Evolutionary conservation across 345 rosid species (phyloP), one percentile per base, ranked within the genome.

Genomic region (Crucihimalaya himalaica): DNA sequence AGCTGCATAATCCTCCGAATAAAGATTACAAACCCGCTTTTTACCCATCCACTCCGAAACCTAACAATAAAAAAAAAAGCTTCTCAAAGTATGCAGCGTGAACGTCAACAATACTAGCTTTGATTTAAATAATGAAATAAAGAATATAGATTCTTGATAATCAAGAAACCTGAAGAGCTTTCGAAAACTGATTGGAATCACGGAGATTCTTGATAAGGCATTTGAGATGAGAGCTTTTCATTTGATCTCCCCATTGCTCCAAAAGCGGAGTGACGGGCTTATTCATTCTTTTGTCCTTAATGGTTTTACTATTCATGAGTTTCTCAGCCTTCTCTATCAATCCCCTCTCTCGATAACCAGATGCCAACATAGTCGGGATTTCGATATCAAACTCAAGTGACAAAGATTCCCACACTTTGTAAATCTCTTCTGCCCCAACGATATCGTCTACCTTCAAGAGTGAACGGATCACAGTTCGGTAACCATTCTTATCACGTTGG

Each of bases 91-190:
- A 39, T 5, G 32, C 32, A 29, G 6, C 8, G 32, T 29, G 32
- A 34, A 8, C 39, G 12, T 34, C 39, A 34, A 34, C 3, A 34
- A 34, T 34, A 13, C 20, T 29, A 29, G 32, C n/a, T 29, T 29
- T 29, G 32, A 29, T 29, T 29, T 29, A 29, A 29, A 29, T 29
- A 29, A 5, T 29, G 8, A 29, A 29, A 29, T 29, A 29, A 29
- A 29, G 32, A n/a, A n/a, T n/a, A n/a, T n/a, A n/a, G n/a, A n/a
- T n/a, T n/a, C n/a, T n/a, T 29, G 5, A 6, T 57, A 37, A 27
- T 7, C n/a, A 46, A 63, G 16, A 16, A 29, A 46, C 69, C 57
- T 64, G 32, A 35, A 66, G 71, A 3, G 71, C 59, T 51, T 66
- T 51, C 0, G 48, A 35, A 8, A 15, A 66, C 47, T 51, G 35